A percentile compares a stretch with the other conserved stretches of the same genome.
Evolutionary conservation across 768 basidiomycete genomes (phyloP).

Genomic region (Termitomyces bulborhizus): DNA sequence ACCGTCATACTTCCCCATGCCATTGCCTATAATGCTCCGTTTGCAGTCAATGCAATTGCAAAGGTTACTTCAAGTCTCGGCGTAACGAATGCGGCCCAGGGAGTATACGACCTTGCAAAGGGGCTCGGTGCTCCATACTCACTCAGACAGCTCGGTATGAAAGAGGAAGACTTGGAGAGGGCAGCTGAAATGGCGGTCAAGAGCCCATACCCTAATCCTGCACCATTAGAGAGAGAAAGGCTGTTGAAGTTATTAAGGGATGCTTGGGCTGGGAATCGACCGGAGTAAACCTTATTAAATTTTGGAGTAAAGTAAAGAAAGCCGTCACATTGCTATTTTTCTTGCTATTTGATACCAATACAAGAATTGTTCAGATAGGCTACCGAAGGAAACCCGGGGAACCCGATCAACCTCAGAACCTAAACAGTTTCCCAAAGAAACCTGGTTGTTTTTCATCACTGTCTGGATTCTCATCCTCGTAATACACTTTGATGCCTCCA

Average conservation of each 20-base stretch:
- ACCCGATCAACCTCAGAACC: constrained; percentile 11
- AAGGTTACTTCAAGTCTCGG: constrained; percentile 26
- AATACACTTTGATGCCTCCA: constrained; percentile 28
- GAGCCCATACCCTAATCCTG: constrained; percentile 34
- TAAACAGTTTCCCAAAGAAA: constrained; percentile 21
- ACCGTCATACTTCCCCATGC: constrained; percentile 36
- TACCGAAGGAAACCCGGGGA: not conserved
- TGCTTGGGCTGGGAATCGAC: constrained; percentile 24
- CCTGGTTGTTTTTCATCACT: constrained; percentile 8
- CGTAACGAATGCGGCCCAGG: constrained; percentile 15
- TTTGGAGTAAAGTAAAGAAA: not conserved
- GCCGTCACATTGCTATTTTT: not conserved
- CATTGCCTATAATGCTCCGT: constrained; percentile 32
- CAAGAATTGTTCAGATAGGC: not conserved
- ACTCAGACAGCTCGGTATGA: constrained; percentile 33
- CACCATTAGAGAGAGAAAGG: constrained; percentile 27
- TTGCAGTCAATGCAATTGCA: constrained; percentile 22
- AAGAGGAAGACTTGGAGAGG: constrained; percentile 31
- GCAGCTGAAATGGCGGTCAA: constrained; percentile 30
- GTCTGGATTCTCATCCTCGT: constrained; percentile 25
- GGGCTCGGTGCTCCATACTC: constrained; percentile 24
- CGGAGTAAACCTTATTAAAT: constrained; percentile 11
- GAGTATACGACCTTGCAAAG: constrained; percentile 18
- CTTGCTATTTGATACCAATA: not conserved
- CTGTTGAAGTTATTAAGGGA: constrained; percentile 21